Percentiles rank a stretch among this genome's conserved stretches.
Evolutionary conservation across 2,329 filamentous ascomycete genomes (phyloP).

Genomic region (Pezicula rhizophila): DNA sequence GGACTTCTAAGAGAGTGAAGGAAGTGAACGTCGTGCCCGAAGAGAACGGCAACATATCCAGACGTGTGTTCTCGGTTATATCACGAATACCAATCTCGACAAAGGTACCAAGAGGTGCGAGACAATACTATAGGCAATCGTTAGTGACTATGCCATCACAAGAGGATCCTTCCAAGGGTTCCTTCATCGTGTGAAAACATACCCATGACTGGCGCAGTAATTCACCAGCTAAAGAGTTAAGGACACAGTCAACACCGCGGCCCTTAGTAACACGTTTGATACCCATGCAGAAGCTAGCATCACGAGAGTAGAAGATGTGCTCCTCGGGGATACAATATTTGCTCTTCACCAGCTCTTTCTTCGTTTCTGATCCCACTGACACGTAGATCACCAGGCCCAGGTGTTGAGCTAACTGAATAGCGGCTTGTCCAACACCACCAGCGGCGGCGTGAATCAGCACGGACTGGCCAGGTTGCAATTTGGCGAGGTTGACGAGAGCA

Average conservation of each 20-base stretch:
- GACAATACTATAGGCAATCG: too few species aligned
- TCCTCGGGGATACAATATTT: constrained; percentile 27
- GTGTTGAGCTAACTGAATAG: constrained; percentile 23
- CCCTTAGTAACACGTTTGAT: constrained; percentile 14
- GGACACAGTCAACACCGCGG: constrained; percentile 12
- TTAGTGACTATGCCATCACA: too few species aligned
- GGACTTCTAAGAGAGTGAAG: not conserved
- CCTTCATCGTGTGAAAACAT: too few species aligned
- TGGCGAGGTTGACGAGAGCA: constrained; percentile 6
- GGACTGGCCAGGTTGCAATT: constrained; percentile 16
- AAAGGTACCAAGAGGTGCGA: constrained; percentile 2
- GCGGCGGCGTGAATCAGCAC: constrained; percentile 27
- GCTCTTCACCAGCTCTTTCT: constrained; percentile 18
- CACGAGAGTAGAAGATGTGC: constrained; percentile 32
- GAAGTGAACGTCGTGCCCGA: constrained; percentile 1
- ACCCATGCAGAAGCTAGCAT: constrained; percentile 15
- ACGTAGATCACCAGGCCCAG: constrained; percentile 31
- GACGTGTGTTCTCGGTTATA: constrained; percentile 6
- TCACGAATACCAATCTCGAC: constrained; percentile 17
- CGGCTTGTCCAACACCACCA: constrained; percentile 28
- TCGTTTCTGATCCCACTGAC: constrained; percentile 22
- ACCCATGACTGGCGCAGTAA: constrained; percentile 24
- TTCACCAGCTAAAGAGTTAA: constrained; percentile 13
- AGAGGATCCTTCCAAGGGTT: too few species aligned
- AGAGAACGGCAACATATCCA: constrained; percentile 14